phyloP scores from a whole-genome alignment of 352 stramenopile genomes.

The Globisporangium heterothallicum region DNA sequence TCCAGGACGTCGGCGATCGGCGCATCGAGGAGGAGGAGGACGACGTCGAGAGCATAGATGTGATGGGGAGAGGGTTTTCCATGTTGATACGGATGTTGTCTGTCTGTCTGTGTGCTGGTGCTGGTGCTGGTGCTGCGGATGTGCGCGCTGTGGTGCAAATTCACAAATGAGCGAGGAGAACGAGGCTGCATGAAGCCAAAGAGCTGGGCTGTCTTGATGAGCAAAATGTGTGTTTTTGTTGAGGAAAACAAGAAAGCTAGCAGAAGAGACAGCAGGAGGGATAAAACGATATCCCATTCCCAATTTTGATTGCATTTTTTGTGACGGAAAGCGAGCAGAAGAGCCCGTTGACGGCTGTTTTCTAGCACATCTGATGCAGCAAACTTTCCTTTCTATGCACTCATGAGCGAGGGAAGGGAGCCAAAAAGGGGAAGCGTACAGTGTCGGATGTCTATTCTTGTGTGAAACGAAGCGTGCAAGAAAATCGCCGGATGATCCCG shows the following conservation, averaged over 20 bases:
- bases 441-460: background rate
- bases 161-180: conserved; percentile 8
- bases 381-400: background rate
- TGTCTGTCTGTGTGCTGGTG: background rate
- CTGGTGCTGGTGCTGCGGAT: background rate
- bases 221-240: background rate
- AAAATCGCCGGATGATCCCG: background rate
- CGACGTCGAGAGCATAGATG: conserved; percentile 20
- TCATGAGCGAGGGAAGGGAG: too few relatives aligned
- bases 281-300: too few relatives aligned
- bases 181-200: background rate
- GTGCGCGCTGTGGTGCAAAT: conserved; percentile 7
- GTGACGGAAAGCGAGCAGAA: background rate
- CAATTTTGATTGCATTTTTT: too few relatives aligned
- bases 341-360: background rate
- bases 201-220: too few relatives aligned
- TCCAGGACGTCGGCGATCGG: conserved; percentile 55
- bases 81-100: conserved; percentile 11
- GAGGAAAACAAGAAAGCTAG: conserved; percentile 2
- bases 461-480: background rate
- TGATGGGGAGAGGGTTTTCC: conserved; percentile 30
- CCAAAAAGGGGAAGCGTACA: background rate
- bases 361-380: background rate
- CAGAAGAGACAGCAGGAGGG: conserved; percentile 8
- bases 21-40: conserved; percentile 24